phyloP scores from a whole-genome alignment of 305 asterid genomes.

The Salvia sclarea region DNA sequence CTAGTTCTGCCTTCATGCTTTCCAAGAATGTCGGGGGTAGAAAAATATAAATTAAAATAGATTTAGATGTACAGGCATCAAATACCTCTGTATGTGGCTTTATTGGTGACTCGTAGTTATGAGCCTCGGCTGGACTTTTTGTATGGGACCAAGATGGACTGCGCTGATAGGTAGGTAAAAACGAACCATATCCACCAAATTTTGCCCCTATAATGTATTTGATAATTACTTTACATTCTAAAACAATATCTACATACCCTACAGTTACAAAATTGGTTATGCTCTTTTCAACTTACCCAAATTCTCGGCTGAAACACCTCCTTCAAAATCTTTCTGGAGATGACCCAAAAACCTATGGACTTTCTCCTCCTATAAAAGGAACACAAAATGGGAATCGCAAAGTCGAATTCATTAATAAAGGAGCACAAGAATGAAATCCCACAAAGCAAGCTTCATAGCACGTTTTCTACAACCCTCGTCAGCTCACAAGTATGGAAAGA shows the following conservation, averaged over 20 bases:
- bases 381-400: conserved; percentile 28
- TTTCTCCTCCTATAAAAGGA: conserved; percentile 78
- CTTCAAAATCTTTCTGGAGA: conserved; percentile 97
- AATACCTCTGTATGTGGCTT: conserved; percentile 60
- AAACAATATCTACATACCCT: conserved; percentile 10
- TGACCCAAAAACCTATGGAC: conserved; percentile 90
- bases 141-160: conserved; percentile 73
- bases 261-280: conserved; percentile 14
- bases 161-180: conserved; percentile 85
- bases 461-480: conserved; percentile 8
- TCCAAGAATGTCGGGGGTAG: not conserved
- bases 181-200: conserved; percentile 96
- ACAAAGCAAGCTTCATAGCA: conserved; percentile 21
- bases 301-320: conserved; percentile 94
- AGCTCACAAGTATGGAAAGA: conserved; percentile 19
- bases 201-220: conserved; percentile 70
- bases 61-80: conserved; percentile 34
- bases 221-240: conserved; percentile 36
- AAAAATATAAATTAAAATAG: not conserved
- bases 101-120: conserved; percentile 43
- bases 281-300: conserved; percentile 71
- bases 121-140: conserved; percentile 56
- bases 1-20: not conserved
- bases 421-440: conserved; percentile 15
- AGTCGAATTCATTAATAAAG: conserved; percentile 10